Evolutionary conservation across 75 land plant genomes (phyloP), one percentile per base, ranked within the genome.

Genomic region (Sequoiadendron giganteum): DNA sequence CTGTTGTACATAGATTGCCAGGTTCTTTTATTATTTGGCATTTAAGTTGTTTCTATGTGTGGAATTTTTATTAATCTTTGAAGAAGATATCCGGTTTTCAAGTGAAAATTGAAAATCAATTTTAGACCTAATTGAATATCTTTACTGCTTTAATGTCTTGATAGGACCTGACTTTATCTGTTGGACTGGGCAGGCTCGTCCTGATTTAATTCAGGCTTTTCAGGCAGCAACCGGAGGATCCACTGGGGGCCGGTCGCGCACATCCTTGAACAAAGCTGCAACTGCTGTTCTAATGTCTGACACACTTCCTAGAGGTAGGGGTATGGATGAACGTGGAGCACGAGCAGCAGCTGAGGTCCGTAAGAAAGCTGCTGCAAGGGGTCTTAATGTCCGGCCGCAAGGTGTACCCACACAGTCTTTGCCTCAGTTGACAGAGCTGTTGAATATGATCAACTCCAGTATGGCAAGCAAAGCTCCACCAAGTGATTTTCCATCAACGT

Each of bases 271-370:
- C 89, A 93, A 90, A 56, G 84, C 95, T 70, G 90, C 90, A 55
- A 93, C 88, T 87, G 95, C 95, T 55, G 95, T 92, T 16, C 38
- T 93, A 14, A 86, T 88, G 30, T 90, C 93, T 58, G 94, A 94
- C 48, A 77, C 82, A 1, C 83, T 95, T 79, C 94, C 99, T 32
- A 91, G 99, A 61, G 92, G 97, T 10, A 90, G 99, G 78, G 99
- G 99, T 14, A 88, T 92, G 73, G 99, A 97, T 86, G 99, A 98
- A 85, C 87, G 99, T 56, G 99, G 94, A 82, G 97, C 96, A 25
- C 96, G 97, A 58, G 99, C 99, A 43, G 96, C 96, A 30, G 97
- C 97, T 34, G 99, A 97, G 87, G 93, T 93, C 13, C 93, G 99
- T 21, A 96, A 94, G 89, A 98, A 96, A 87, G 99, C 99, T 73